Base-by-base conservation (phyloP, 2,329 filamentous ascomycete genomes). In the Colletotrichum sp. region DNA sequence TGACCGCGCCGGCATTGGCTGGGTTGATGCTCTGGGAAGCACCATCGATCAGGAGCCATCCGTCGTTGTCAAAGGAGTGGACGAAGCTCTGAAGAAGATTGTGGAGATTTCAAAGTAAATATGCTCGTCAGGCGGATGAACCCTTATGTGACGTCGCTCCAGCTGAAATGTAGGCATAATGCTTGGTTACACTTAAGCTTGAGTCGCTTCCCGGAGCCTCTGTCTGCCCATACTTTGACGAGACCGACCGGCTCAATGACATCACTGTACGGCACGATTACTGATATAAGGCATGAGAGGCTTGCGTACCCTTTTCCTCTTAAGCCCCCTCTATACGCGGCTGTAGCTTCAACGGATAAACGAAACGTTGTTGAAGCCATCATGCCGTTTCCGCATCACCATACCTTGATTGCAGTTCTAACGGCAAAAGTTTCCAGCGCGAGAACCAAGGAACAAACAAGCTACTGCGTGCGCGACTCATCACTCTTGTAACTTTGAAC, bases 21-120 rank as follows among this genome's bases (percentile, higher is more conserved):
- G 93, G 93, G 84, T 87, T 74, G 93, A 95, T 83, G 83, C 82
- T 12, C 82, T 94, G 59, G 87, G 89, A 6, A 86, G 86, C n/a
- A 80, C 83, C 33, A 79, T 83, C 51, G 81, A 78, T 7, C 79
- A 85, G 18, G 81, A 81, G 65, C 93, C 92, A 24, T 90, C 87
- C 0, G 80, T 89, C 12, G 83, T 92, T 24, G 89, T 88, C 5
- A 82, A 80, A 38, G 88, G 88, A 8, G 85, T 94, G 33, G 89
- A 91, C 70, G 86, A 92, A 74, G 90, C 92, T 4, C 84, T 91
- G 1, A 80, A 82, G 16, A 76, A 76, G 66, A 85, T 86, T 36
- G 24, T 80, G 31, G 29, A 24, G 12, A 27, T 27, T 54, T 58
- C 65, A 21, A 18, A 62, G n/a, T 61, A 47, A 63, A 9, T 16